phyloP scores from a whole-genome alignment of 2,329 filamentous ascomycete genomes.

The Beauveria asiatica region DNA sequence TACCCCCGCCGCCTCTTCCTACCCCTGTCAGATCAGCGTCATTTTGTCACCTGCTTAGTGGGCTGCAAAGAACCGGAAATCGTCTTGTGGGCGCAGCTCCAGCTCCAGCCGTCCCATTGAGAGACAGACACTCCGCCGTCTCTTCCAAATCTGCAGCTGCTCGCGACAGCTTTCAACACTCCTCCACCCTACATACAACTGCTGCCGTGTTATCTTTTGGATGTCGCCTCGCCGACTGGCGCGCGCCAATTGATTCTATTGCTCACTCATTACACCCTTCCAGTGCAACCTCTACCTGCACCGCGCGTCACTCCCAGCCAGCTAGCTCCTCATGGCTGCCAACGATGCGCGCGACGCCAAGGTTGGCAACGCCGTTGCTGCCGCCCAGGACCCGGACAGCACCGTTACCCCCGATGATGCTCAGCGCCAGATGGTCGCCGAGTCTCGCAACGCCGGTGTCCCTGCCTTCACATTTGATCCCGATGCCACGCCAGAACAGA shows the following conservation, averaged over 20 bases:
- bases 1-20: conserved; percentile 3
- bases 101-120: conserved; percentile 5
- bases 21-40: conserved; percentile 8
- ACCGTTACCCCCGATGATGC: conserved; percentile 61
- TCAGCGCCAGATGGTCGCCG: conserved; percentile 63
- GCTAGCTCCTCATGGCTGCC: conserved; percentile 1
- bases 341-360: conserved; percentile 7
- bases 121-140: neutral
- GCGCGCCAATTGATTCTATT: conserved; percentile 8
- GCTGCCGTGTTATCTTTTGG: neutral
- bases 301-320: neutral
- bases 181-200: neutral
- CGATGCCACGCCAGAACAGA: conserved; percentile 72
- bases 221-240: conserved; percentile 9
- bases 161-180: neutral
- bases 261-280: too few species aligned
- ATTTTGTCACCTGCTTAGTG: neutral
- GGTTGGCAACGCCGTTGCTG: conserved; percentile 7
- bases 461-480: conserved; percentile 82
- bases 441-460: conserved; percentile 71
- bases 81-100: neutral
- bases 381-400: conserved; percentile 59
- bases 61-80: neutral
- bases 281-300: neutral
- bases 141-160: neutral